Conservation (phyloP, 164 flowering plant genomes). For the Umbilicus rupestris region DNA sequence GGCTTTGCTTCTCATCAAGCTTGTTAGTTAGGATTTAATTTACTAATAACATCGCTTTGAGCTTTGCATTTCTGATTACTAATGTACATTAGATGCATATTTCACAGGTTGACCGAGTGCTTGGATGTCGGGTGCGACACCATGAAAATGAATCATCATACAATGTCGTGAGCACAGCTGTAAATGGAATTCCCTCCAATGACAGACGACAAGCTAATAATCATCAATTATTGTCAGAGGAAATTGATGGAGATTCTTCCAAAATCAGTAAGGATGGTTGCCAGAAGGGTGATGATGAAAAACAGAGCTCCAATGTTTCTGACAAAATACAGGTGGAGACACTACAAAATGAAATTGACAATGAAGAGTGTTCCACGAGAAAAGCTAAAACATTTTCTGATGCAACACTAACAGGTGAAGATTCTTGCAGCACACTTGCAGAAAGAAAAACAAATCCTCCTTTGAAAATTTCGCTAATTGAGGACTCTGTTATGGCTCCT, state of each 20-base stretch:
- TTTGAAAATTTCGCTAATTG: conserved; percentile 8
- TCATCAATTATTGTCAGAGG: conserved; percentile 17
- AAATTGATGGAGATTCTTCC: conserved; percentile 22
- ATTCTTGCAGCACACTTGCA: not conserved
- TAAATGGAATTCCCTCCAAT: conserved; percentile 21
- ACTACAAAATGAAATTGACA: not conserved
- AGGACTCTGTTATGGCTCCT: not conserved
- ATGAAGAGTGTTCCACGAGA: not conserved
- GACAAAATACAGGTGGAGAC: not conserved
- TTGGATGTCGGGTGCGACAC: conserved; percentile 72
- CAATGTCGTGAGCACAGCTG: conserved; percentile 17
- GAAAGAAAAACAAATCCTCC: conserved; percentile 16
- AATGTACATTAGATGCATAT: conserved; percentile 6
- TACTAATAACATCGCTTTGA: not conserved
- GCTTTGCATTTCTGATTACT: not conserved
- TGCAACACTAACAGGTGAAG: not conserved
- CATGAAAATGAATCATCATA: conserved; percentile 15
- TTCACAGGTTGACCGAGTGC: conserved; percentile 76
- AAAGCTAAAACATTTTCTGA: not conserved
- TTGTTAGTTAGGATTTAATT: not conserved
- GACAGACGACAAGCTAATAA: conserved; percentile 23
- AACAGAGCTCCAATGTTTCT: conserved; percentile 16
- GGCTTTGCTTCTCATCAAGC: not conserved
- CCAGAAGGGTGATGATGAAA: conserved; percentile 17
- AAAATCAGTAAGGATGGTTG: conserved; percentile 17